Percentiles rank a stretch among this genome's conserved stretches.
These are phyloP conservation scores for Lolium multiflorum DNA, from an alignment of 176 grass and related monocot species.

Conservation along the genomic window DNA sequence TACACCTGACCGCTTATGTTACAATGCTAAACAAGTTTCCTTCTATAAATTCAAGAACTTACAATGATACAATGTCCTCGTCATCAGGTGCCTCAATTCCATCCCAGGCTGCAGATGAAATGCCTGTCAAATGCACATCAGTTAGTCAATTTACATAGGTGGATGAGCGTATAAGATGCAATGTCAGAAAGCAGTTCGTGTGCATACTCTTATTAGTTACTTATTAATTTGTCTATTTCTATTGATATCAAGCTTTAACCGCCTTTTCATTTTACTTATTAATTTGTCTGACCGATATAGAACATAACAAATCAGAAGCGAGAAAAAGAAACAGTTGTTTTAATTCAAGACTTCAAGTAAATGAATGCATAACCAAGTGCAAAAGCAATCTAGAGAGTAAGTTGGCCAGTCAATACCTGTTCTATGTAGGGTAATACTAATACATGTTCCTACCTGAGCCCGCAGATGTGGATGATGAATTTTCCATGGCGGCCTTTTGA, in stretches of 20 bases:
- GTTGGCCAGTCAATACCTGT: conserved; percentile 29
- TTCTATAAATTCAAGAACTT: conserved; percentile 41
- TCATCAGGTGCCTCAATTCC: conserved; percentile 38
- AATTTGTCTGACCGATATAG: conserved; percentile 27
- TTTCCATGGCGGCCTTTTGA: conserved; percentile 38
- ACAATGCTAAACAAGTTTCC: neutral
- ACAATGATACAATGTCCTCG: conserved; percentile 51
- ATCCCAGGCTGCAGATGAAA: conserved; percentile 50
- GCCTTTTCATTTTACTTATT: neutral
- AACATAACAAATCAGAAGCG: neutral
- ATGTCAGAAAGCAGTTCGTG: conserved; percentile 15
- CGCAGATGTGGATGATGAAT: conserved; percentile 44
- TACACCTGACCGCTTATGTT: neutral
- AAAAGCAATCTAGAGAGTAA: conserved; percentile 32
- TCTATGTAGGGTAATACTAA: conserved; percentile 29
- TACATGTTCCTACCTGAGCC: conserved; percentile 57
- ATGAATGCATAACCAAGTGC: conserved; percentile 21
- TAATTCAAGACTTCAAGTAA: conserved; percentile 1
- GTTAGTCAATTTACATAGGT: conserved; percentile 29
- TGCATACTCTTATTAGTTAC: neutral
- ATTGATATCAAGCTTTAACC: neutral
- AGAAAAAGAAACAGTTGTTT: neutral
- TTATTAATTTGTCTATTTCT: too few relatives aligned
- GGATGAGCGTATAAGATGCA: neutral
- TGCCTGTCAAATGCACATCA: conserved; percentile 37